Percentiles rank a stretch among this genome's conserved stretches.
These are phyloP conservation scores for Xerocomellus intermedius DNA, from an alignment of 768 basidiomycete genomes.

Conservation along the genomic window DNA sequence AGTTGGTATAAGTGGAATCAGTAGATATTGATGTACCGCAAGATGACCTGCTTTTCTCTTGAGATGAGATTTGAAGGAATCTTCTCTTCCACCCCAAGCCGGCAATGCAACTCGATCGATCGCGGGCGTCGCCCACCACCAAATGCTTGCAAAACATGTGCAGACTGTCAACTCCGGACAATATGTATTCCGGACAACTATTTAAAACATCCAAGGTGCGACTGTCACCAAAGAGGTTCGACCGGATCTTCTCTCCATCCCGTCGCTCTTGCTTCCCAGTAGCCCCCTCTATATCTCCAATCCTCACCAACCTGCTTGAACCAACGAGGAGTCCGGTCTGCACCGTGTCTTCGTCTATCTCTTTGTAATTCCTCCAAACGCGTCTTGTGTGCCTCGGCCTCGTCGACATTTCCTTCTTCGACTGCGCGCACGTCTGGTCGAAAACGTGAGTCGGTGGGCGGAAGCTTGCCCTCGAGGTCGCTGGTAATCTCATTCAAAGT, in stretches of 20 bases:
- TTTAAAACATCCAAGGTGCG: neutral
- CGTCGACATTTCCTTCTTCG: constrained; percentile 70
- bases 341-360: constrained; percentile 59
- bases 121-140: no score
- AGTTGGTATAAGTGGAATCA: no score
- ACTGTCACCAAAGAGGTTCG: constrained; percentile 58
- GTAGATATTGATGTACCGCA: no score
- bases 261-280: constrained; percentile 73
- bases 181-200: no score
- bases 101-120: no score
- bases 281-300: constrained; percentile 76
- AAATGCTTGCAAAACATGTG: no score
- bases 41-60: no score
- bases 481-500: constrained; percentile 78
- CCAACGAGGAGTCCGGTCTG: constrained; percentile 68
- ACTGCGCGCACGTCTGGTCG: constrained; percentile 82
- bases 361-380: constrained; percentile 76
- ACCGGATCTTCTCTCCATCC: constrained; percentile 57
- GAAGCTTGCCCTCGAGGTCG: constrained; percentile 61
- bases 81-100: no score
- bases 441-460: constrained; percentile 78
- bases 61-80: no score
- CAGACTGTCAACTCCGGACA: neutral
- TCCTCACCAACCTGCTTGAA: constrained; percentile 68
- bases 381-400: constrained; percentile 70